Conservation (phyloP, 768 basidiomycete species). For the Cyclocybe aegerita region DNA sequence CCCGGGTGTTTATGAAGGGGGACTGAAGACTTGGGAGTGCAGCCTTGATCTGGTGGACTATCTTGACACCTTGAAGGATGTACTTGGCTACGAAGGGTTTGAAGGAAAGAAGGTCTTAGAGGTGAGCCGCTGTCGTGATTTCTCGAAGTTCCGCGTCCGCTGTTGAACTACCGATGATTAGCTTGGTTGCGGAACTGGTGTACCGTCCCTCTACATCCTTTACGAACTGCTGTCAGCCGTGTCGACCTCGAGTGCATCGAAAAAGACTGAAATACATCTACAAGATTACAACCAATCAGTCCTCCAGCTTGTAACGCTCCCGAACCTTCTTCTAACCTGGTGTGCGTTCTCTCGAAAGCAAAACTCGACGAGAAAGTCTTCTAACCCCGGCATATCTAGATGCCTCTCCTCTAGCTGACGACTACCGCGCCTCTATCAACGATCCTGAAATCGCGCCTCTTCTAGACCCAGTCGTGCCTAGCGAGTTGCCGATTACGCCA, state of each 20-base stretch:
- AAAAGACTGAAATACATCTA: slow-evolving; percentile 61
- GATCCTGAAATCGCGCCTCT: slow-evolving; percentile 28
- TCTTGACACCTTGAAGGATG: slow-evolving; percentile 37
- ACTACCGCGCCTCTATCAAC: slow-evolving; percentile 37
- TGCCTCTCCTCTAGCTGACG: slow-evolving; percentile 54
- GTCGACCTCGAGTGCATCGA: slow-evolving; percentile 7
- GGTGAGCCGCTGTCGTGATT: slow-evolving; percentile 39
- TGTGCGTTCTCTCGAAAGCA: slow-evolving; percentile 47
- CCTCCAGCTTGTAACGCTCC: slow-evolving; percentile 73
- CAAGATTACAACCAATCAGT: slow-evolving; percentile 93
- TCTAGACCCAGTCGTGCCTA: slow-evolving; percentile 35
- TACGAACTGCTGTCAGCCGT: slow-evolving; percentile 47
- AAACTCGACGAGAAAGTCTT: not conserved
- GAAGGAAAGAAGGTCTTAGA: slow-evolving; percentile 66
- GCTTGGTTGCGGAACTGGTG: slow-evolving; percentile 92
- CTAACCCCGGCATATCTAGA: slow-evolving; percentile 36
- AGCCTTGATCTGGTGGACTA: slow-evolving; percentile 82
- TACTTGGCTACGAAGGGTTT: slow-evolving; percentile 15
- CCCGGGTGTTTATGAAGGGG: slow-evolving; percentile 92
- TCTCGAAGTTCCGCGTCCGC: not conserved
- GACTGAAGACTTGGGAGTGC: slow-evolving; percentile 98
- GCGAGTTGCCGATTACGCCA: slow-evolving; percentile 67
- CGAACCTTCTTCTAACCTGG: slow-evolving; percentile 80
- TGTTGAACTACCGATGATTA: slow-evolving; percentile 26
- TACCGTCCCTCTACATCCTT: slow-evolving; percentile 79